Evolutionary conservation across 2,329 filamentous ascomycete species (phyloP), one percentile per base, ranked within the genome.

Genomic region (Stemphylium beticola): DNA sequence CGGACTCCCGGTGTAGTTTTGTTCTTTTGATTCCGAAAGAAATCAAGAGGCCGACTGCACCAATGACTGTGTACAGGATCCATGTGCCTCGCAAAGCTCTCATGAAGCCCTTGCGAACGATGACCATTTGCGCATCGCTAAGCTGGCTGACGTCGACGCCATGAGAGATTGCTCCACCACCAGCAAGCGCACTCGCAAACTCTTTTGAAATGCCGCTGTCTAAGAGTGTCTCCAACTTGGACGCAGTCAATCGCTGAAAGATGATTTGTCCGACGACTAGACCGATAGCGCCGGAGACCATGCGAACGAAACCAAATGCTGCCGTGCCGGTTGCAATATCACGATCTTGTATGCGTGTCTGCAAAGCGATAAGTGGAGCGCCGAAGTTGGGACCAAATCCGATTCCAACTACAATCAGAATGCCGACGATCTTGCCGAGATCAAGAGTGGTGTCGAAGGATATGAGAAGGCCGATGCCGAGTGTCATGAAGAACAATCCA

Each of bases 191-290:
- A n/a, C 57, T 24, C 2, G 71, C 68, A 7, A 74, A 55, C 1
- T 61, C 55, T 1, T 12, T 4, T 0, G 56, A 11, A 1, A 74
- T 48, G 1, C 71, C 71, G 9, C 44, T 64, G 14, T 46, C 49
- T 0, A 67, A 1, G 31, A 75, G 67, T 7, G 3, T 24, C 4
- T 46, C 34, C 1, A 62, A 49, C 79, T 61, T 76, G 76, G 65
- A 83, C 71, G 61, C 56, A 84, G 91, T 89, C 46, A 83, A 77
- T 36, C 78, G 77, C 54, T 82, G 79, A 50, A 83, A 82, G 1
- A 83, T 74, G 0, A 82, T 79, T n/a, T 80, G 77, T 5, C 81
- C 79, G 3, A 82, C 65, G 0, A 83, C 79, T 7, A 83, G 74
- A 1, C 78, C 79, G 31, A 82, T 76, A 1, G 80, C 75, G 0